These are phyloP conservation scores for Cylindrotheca fusiformis DNA, from an alignment of 108 stramenopile genomes.

Conservation along the genomic window DNA sequence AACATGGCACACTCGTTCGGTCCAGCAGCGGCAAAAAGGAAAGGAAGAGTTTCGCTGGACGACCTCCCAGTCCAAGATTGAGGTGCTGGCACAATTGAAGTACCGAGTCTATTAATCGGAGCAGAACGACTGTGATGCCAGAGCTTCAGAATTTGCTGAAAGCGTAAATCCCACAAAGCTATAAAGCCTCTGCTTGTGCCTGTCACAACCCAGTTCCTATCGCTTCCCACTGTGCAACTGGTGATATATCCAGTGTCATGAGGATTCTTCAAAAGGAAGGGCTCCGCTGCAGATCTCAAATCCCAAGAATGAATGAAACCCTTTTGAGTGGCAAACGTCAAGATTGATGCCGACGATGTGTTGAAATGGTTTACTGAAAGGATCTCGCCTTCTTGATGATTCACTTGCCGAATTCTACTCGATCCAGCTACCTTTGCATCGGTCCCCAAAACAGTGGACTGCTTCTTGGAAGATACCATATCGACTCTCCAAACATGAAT, in stretches of 20 bases:
- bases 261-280: constrained; percentile 67
- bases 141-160: constrained; percentile 76
- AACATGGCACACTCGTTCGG: constrained; percentile 91
- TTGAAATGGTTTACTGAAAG: constrained; percentile 91
- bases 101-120: constrained; percentile 81
- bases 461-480: constrained; percentile 41
- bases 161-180: constrained; percentile 78
- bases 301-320: constrained; percentile 84
- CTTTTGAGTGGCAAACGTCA: constrained; percentile 81
- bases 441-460: constrained; percentile 14
- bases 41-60: constrained; percentile 50
- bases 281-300: constrained; percentile 65
- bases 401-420: constrained; percentile 40
- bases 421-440: constrained; percentile 62
- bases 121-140: constrained; percentile 85
- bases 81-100: constrained; percentile 71
- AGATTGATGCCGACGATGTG: constrained; percentile 73
- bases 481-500: constrained; percentile 90
- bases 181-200: constrained; percentile 72
- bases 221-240: constrained; percentile 78
- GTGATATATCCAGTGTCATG: constrained; percentile 90
- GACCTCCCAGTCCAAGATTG: constrained; percentile 36
- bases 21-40: constrained; percentile 85
- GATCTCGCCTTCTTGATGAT: constrained; percentile 82
- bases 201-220: constrained; percentile 86